Conservation (phyloP, 2,329 filamentous ascomycete genomes). For the Alternaria incomplexa region DNA sequence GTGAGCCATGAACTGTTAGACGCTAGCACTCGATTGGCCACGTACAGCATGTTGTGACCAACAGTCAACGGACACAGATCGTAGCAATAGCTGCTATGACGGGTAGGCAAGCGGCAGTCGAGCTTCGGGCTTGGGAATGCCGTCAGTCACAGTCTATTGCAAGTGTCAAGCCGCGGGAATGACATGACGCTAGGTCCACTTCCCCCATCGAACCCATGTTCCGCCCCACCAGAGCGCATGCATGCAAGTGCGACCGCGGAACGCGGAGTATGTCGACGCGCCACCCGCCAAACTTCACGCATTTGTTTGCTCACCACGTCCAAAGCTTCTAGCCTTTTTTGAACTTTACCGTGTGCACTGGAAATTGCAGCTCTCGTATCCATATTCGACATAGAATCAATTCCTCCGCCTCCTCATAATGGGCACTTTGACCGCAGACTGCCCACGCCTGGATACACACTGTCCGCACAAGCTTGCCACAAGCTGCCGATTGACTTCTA, state of each 20-base stretch:
- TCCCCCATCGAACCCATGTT: neutral
- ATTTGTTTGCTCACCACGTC: neutral
- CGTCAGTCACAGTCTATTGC: neutral
- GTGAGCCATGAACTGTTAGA: neutral
- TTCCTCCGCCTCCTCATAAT: slow-evolving; percentile 22
- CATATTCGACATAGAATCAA: neutral
- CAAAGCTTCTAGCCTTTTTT: neutral
- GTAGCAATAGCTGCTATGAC: neutral
- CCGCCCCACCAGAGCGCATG: slow-evolving; percentile 42
- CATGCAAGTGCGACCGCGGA: slow-evolving; percentile 9
- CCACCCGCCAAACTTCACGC: slow-evolving; percentile 2
- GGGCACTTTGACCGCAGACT: slow-evolving; percentile 50
- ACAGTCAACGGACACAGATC: neutral
- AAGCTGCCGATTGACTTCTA: slow-evolving; percentile 51
- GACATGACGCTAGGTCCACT: slow-evolving; percentile 1
- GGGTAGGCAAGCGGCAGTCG: neutral
- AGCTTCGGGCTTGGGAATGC: neutral
- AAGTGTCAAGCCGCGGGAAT: neutral
- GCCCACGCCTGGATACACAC: slow-evolving; percentile 44
- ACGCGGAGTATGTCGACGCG: slow-evolving; percentile 2
- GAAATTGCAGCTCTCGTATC: neutral
- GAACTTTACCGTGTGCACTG: neutral
- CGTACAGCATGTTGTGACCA: neutral
- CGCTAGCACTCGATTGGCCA: neutral
- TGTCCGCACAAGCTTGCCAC: slow-evolving; percentile 52